Base-by-base conservation (phyloP, 2,329 filamentous ascomycete genomes). In the Fusarium buxicola region DNA sequence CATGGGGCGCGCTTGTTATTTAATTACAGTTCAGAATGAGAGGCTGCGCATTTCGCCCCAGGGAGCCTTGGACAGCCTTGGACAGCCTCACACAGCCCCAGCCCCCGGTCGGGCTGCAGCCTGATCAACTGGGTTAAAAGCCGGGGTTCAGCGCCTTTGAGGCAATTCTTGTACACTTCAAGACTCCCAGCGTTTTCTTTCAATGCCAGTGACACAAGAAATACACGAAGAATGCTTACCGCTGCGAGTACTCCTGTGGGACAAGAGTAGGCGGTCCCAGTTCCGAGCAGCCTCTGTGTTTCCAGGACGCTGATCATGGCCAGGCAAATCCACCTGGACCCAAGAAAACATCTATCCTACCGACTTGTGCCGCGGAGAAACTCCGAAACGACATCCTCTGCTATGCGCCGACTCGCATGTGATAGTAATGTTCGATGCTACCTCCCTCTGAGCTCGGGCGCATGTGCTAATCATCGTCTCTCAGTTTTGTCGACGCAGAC, bases 401-500 rank as follows among this genome's bases (percentile, higher is more conserved):
- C 16, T 45, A 5, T 28, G 30, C 5, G 38, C 11, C 1, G 59
- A 65, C 13, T 65, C 62, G 9, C 61, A 65, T 16, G 48, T 51
- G 1, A 38, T 46, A n/a, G 52, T 65, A 7, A 57, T 65, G 62
- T 63, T 11, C 11, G 47, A 24, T 15, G 6, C 0, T 0, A 1
- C 1, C 1, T 2, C 10, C 8, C 10, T 0, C 2, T 9, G 6
- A 7, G 12, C 3, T 3, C 2, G 1, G 4, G 4, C 12, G 1
- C 0, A 6, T 3, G 4, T 34, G 0, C 38, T 44, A 1, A 57
- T 39, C 4, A 6, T 2, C 4, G 4, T 2, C 0, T 3, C 0
- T 1, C 2, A 78, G 76, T 25, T 60, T 73, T 12, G 71, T 74
- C 2, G 64, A 69, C 8, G 75, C 76, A 2, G 70, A 75, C 16